Conservation (phyloP, 768 basidiomycete species). For the Boletus vermiculosoides region DNA sequence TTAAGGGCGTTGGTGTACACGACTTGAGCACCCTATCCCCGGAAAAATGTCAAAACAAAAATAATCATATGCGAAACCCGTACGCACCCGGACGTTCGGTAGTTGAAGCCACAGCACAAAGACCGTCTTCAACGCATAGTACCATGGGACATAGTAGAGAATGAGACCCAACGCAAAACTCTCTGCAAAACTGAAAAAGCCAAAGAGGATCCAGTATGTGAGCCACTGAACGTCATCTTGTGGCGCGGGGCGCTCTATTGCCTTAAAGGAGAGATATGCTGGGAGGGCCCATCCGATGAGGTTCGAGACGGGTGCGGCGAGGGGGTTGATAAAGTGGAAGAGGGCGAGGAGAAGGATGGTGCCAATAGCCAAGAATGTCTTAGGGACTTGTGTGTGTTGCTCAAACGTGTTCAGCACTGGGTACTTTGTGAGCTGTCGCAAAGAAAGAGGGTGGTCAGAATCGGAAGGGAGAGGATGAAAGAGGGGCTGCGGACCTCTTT, state of each 20-base stretch:
- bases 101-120: constrained; percentile 94
- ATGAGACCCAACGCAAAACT: constrained; percentile 78
- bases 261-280: constrained; percentile 93
- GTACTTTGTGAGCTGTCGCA: constrained; percentile 75
- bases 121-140: constrained; percentile 87
- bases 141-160: constrained; percentile 93
- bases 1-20: constrained; percentile 76
- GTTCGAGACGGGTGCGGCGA: constrained; percentile 91
- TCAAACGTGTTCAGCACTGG: constrained; percentile 82
- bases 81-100: constrained; percentile 75
- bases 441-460: constrained; percentile 1
- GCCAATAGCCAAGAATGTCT: constrained; percentile 84
- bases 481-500: constrained; percentile 71
- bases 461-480: background rate
- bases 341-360: constrained; percentile 61
- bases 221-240: constrained; percentile 94
- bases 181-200: constrained; percentile 91
- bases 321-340: constrained; percentile 85
- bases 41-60: background rate
- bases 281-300: constrained; percentile 94
- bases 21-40: constrained; percentile 75
- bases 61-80: background rate
- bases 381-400: constrained; percentile 88
- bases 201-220: constrained; percentile 96
- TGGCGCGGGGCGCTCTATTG: constrained; percentile 81